These are phyloP conservation scores for Capniomyces stellatus DNA, from an alignment of 371 early-diverging fungal genomes.

Conservation along the genomic window DNA sequence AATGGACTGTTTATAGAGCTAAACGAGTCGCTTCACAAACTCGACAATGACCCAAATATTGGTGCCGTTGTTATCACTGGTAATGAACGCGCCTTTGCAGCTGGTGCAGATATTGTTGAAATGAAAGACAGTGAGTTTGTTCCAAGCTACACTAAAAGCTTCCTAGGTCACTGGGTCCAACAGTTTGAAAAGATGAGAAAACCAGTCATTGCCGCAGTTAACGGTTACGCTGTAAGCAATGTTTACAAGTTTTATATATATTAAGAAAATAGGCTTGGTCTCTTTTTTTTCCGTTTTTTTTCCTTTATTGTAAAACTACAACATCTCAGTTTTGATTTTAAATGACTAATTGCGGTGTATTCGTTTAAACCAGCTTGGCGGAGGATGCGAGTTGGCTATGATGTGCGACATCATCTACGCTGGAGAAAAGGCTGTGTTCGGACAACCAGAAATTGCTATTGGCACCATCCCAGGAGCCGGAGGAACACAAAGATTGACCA, in stretches of 20 bases:
- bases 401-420: constrained; percentile 98
- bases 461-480: constrained; percentile 85
- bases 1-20: constrained; percentile 79
- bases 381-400: constrained; percentile 98
- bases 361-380: constrained; percentile 49
- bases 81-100: constrained; percentile 88
- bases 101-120: constrained; percentile 98
- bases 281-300: no score
- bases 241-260: constrained; percentile 28
- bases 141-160: constrained; percentile 73
- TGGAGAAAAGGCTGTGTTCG: constrained; percentile 90
- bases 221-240: constrained; percentile 57
- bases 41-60: constrained; percentile 57
- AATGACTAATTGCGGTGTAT: neutral
- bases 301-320: no score
- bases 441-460: constrained; percentile 96
- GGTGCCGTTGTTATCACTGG: constrained; percentile 93
- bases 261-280: no score
- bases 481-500: constrained; percentile 78
- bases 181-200: constrained; percentile 76
- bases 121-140: constrained; percentile 78
- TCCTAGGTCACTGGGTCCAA: constrained; percentile 74
- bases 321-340: no score
- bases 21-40: constrained; percentile 63
- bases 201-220: constrained; percentile 94